Conservation (phyloP, 108 stramenopile genomes). For the Conticribra guillardii region DNA sequence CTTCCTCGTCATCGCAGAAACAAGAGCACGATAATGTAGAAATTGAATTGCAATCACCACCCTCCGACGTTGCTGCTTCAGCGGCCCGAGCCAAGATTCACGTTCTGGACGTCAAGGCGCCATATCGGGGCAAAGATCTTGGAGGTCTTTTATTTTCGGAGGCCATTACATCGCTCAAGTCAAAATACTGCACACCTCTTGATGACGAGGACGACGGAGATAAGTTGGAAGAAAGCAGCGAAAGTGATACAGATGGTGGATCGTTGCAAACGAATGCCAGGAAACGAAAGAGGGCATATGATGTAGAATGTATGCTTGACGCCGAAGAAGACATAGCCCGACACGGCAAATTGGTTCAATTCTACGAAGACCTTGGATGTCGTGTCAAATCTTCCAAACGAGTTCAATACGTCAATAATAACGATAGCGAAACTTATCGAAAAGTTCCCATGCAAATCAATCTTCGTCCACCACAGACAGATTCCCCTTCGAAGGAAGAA, state of each 20-base stretch:
- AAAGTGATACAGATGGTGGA: constrained; percentile 2
- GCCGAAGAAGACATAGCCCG: constrained; percentile 71
- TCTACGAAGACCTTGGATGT: constrained; percentile 67
- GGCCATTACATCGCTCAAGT: constrained; percentile 51
- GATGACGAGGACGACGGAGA: constrained; percentile 32
- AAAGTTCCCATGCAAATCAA: constrained; percentile 68
- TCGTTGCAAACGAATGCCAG: not conserved
- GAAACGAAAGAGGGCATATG: constrained; percentile 22
- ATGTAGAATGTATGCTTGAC: constrained; percentile 52
- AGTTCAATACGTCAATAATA: constrained; percentile 65
- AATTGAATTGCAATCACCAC: not conserved
- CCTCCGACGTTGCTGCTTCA: not conserved
- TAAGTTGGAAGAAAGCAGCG: too few relatives aligned
- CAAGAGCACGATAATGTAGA: not conserved
- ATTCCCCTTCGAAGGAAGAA: not conserved
- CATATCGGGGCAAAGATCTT: constrained; percentile 63
- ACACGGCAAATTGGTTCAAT: constrained; percentile 61
- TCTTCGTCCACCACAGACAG: constrained; percentile 16
- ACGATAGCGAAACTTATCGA: constrained; percentile 67
- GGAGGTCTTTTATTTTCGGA: constrained; percentile 66
- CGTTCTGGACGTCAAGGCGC: constrained; percentile 61
- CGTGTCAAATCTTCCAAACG: constrained; percentile 48
- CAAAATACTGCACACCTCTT: constrained; percentile 24
- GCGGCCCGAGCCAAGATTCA: constrained; percentile 59
- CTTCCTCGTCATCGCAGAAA: not conserved